These are phyloP conservation scores for Phytophthora multivora DNA, from an alignment of 352 stramenopile genomes.

Conservation along the genomic window DNA sequence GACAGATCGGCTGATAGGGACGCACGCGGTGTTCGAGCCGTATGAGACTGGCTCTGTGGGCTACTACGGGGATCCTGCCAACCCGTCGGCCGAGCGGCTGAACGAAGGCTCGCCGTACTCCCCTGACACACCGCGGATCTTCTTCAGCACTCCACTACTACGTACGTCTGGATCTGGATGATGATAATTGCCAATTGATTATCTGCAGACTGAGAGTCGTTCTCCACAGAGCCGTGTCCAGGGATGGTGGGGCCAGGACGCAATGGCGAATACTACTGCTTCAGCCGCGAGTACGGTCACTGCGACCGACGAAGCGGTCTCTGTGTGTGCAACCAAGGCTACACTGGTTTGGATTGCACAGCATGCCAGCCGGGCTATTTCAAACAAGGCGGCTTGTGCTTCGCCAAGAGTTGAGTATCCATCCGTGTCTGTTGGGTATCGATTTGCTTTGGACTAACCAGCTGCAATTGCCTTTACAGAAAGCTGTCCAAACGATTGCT, in stretches of 20 bases:
- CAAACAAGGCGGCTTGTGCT: slow-evolving; percentile 82
- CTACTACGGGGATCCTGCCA: slow-evolving; percentile 80
- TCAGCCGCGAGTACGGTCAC: slow-evolving; percentile 90
- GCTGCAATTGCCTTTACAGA: slow-evolving; percentile 36
- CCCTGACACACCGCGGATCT: slow-evolving; percentile 68
- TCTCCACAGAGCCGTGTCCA: slow-evolving; percentile 62
- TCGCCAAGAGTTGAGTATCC: slow-evolving; percentile 72
- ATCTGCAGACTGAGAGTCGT: neutral
- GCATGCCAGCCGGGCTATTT: slow-evolving; percentile 90
- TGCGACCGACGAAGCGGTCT: slow-evolving; percentile 93
- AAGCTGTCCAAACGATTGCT: slow-evolving; percentile 91
- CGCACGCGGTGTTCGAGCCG: slow-evolving; percentile 73
- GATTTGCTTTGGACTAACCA: neutral
- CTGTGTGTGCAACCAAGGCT: slow-evolving; percentile 95
- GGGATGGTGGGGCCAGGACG: slow-evolving; percentile 88
- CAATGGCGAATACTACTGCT: slow-evolving; percentile 93
- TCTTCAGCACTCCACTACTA: slow-evolving; percentile 43
- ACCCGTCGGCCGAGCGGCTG: slow-evolving; percentile 66
- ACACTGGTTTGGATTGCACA: slow-evolving; percentile 91
- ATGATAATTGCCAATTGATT: slow-evolving; percentile 19
- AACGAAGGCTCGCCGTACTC: slow-evolving; percentile 88
- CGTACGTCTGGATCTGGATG: slow-evolving; percentile 38
- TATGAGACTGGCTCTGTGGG: slow-evolving; percentile 85
- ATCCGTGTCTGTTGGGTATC: neutral
- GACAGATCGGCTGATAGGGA: slow-evolving; percentile 33